Evolutionary conservation across 2,329 filamentous ascomycete genomes (phyloP).

Genomic region (Colletotrichum sp.): DNA sequence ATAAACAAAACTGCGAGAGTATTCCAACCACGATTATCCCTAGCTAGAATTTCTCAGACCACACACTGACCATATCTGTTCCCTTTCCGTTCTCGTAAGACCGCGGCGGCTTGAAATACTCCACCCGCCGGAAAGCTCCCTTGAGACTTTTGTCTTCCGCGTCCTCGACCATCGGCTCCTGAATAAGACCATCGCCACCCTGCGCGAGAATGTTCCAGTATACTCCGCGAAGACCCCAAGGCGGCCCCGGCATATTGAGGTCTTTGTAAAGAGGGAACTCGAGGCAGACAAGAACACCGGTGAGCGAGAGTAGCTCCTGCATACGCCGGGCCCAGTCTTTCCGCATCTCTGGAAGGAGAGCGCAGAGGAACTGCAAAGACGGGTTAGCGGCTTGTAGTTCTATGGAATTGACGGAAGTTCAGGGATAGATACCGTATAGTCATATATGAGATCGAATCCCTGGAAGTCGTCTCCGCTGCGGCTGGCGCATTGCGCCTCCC

Average conservation of each 20-base stretch:
- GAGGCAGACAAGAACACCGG: not conserved
- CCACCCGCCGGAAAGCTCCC: not conserved
- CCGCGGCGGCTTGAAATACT: not conserved
- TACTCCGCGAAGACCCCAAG: not conserved
- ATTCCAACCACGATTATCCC: not conserved
- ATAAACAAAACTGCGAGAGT: not conserved
- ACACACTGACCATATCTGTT: not conserved
- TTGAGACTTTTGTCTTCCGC: not conserved
- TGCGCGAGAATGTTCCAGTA: not conserved
- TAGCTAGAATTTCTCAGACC: not conserved
- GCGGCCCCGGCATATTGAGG: not conserved
- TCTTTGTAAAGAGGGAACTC: not conserved
- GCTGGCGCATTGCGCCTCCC: not conserved
- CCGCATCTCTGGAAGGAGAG: not conserved
- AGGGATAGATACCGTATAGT: not conserved
- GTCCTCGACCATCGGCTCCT: not conserved
- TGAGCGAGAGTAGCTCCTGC: not conserved
- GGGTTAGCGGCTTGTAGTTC: accelerated
- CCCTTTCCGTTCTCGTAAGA: not conserved
- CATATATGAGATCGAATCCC: not conserved
- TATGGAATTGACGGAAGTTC: accelerated
- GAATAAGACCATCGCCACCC: not conserved
- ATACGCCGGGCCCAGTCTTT: not conserved
- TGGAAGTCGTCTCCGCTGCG: not conserved
- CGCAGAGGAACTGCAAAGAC: not conserved